Conservation (phyloP, 164 flowering plant genomes). For the Dillenia suffruticosa region DNA sequence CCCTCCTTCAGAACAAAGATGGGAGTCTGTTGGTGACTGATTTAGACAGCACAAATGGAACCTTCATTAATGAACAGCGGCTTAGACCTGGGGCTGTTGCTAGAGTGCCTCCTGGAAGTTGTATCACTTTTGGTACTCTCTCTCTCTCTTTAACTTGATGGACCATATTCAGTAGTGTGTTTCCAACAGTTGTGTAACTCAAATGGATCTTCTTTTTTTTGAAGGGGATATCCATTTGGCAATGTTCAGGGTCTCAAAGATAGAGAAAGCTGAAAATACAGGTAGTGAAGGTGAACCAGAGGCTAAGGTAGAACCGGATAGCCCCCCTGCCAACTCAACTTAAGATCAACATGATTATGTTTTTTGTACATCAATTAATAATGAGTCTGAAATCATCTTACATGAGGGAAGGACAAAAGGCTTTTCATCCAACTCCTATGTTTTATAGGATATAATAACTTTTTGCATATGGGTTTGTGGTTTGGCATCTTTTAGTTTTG, state of each 20-base stretch:
- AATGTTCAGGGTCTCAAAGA: conserved; percentile 55
- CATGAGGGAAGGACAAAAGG: no score
- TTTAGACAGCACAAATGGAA: conserved; percentile 89
- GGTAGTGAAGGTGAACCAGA: conserved; percentile 27
- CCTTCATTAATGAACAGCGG: conserved; percentile 57
- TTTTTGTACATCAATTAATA: no score
- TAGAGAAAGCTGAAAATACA: conserved; percentile 30
- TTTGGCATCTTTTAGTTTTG: no score
- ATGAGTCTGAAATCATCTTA: no score
- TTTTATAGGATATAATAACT: no score
- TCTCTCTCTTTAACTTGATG: background rate
- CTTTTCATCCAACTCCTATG: no score
- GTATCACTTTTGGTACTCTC: conserved; percentile 60
- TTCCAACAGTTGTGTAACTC: background rate
- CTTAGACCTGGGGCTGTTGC: conserved; percentile 57
- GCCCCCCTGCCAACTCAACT: conserved; percentile 7
- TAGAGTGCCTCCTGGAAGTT: conserved; percentile 49
- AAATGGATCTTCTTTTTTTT: conserved; percentile 6
- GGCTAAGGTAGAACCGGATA: conserved; percentile 14
- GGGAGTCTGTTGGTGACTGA: conserved; percentile 64
- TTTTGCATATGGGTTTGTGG: no score
- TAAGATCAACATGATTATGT: background rate
- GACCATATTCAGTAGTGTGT: background rate
- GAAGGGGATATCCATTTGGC: conserved; percentile 74
- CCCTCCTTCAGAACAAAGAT: conserved; percentile 61